Evolutionary conservation across 2,329 filamentous ascomycete species (phyloP).

Genomic region (Fusarium decemcellulare): DNA sequence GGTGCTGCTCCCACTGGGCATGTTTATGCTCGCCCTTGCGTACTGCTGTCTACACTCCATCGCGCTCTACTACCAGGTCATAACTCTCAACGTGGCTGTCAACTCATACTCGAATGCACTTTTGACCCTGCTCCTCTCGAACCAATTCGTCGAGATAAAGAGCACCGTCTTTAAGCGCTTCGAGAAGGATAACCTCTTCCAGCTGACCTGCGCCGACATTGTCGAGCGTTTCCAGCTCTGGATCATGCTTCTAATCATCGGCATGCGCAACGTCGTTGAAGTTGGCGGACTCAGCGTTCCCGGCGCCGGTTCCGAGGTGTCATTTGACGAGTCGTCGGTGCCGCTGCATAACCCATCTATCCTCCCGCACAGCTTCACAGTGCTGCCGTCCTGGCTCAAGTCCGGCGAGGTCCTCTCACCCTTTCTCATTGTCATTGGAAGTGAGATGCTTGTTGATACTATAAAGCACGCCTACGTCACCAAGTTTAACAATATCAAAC

Average conservation of each 20-base stretch:
- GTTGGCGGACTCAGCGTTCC: constrained; percentile 85
- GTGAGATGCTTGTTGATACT: constrained; percentile 97
- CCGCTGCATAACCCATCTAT: constrained; percentile 80
- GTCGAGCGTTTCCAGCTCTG: constrained; percentile 98
- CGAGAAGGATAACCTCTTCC: constrained; percentile 97
- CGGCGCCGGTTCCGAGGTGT: constrained; percentile 64
- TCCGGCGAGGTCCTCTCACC: constrained; percentile 92
- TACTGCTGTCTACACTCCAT: constrained; percentile 93
- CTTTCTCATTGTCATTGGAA: constrained; percentile 93
- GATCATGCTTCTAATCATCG: constrained; percentile 97
- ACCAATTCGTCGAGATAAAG: constrained; percentile 99
- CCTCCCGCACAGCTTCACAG: constrained; percentile 90
- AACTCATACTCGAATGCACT: constrained; percentile 99
- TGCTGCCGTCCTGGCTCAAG: constrained; percentile 83
- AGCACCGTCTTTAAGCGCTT: constrained; percentile 99
- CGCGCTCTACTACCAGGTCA: constrained; percentile 95
- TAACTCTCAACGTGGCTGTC: constrained; percentile 96
- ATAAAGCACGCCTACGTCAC: constrained; percentile 98
- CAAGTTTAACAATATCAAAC: constrained; percentile 98
- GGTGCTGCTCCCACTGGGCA: constrained; percentile 87
- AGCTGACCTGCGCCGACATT: constrained; percentile 95
- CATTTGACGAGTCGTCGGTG: constrained; percentile 64
- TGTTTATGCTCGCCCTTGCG: constrained; percentile 87
- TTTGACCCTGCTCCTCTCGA: constrained; percentile 91
- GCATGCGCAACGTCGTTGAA: constrained; percentile 95